Percentiles rank a stretch among this genome's conserved stretches.
Evolutionary conservation across 2,329 filamentous ascomycete genomes (phyloP).

Genomic region (Nothophaeocryptopus gaeumannii): DNA sequence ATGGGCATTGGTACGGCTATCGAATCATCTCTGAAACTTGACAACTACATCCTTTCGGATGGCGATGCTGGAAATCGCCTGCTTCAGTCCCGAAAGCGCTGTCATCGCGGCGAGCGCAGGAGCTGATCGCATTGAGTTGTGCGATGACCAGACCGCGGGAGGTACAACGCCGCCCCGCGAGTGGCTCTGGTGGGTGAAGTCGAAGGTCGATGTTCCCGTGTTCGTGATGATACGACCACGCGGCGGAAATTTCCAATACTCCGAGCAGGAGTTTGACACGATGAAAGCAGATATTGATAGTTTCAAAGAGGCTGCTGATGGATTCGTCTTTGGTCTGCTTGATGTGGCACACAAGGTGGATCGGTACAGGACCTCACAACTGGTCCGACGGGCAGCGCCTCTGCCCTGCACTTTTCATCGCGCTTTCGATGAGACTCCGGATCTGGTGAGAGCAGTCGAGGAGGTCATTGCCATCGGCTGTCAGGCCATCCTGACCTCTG

Average conservation of each 20-base stretch:
- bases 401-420: conserved; percentile 55
- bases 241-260: conserved; percentile 47
- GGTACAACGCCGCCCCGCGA: conserved; percentile 42
- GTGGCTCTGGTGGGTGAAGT: conserved; percentile 29
- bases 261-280: conserved; percentile 37
- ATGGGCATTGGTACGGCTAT: too few relatives aligned
- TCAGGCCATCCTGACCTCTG: conserved; percentile 49
- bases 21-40: too few relatives aligned
- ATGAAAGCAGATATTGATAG: conserved; percentile 44
- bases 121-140: conserved; percentile 54
- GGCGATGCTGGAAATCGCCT: conserved; percentile 48
- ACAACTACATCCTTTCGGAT: conserved; percentile 9
- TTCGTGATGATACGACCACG: conserved; percentile 56
- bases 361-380: conserved; percentile 37
- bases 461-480: conserved; percentile 47
- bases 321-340: conserved; percentile 55
- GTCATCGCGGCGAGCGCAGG: conserved; percentile 42
- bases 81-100: conserved; percentile 47
- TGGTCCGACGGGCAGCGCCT: conserved; percentile 43
- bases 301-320: conserved; percentile 40
- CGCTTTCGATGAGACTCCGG: conserved; percentile 48
- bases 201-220: conserved; percentile 41
- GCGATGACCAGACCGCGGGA: conserved; percentile 40
- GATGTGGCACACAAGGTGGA: conserved; percentile 38
- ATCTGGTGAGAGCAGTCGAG: conserved; percentile 34